Percentiles rank a stretch among this genome's conserved stretches.
Evolutionary conservation across 768 basidiomycete species (phyloP).

Genomic region (Panaeolus papilionaceus): DNA sequence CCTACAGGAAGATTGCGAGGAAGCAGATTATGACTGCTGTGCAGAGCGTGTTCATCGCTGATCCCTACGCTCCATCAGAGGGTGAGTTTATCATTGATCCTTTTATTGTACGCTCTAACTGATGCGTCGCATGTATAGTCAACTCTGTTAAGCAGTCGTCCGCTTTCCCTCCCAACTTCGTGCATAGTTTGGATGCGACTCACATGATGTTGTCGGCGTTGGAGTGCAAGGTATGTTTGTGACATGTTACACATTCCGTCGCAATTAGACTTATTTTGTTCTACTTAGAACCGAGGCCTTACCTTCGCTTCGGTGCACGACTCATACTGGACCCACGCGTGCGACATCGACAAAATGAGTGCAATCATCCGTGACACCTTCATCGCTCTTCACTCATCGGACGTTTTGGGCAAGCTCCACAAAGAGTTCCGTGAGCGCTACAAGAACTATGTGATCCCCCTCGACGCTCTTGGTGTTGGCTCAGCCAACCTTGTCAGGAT

Average conservation of each 20-base stretch:
- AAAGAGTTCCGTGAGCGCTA: slow-evolving; percentile 85
- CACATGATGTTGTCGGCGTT: slow-evolving; percentile 98
- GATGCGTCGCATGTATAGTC: slow-evolving; percentile 46
- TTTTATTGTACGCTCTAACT: background rate
- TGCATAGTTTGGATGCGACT: slow-evolving; percentile 96
- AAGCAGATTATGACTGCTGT: slow-evolving; percentile 86
- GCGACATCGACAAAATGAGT: slow-evolving; percentile 87
- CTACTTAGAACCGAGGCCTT: slow-evolving; percentile 65
- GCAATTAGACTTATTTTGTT: slow-evolving; percentile 15
- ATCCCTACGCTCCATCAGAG: slow-evolving; percentile 78
- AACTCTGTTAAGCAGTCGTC: slow-evolving; percentile 88
- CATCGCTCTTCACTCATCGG: slow-evolving; percentile 88
- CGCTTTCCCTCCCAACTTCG: slow-evolving; percentile 99
- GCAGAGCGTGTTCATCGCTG: slow-evolving; percentile 89
- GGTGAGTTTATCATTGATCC: slow-evolving; percentile 41
- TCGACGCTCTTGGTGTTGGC: slow-evolving; percentile 48
- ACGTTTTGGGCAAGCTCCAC: slow-evolving; percentile 76
- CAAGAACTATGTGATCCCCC: slow-evolving; percentile 70
- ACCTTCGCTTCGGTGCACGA: slow-evolving; percentile 98
- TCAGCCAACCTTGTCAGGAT: slow-evolving; percentile 40
- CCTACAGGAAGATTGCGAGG: slow-evolving; percentile 84
- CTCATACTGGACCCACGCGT: slow-evolving; percentile 98
- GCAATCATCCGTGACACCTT: slow-evolving; percentile 91
- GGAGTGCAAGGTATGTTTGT: slow-evolving; percentile 73
- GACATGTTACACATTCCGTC: background rate